Percentiles rank a stretch among this genome's conserved stretches.
Evolutionary conservation across 2,329 filamentous ascomycete genomes (phyloP).

Genomic region (Huntiella bhutanensis): DNA sequence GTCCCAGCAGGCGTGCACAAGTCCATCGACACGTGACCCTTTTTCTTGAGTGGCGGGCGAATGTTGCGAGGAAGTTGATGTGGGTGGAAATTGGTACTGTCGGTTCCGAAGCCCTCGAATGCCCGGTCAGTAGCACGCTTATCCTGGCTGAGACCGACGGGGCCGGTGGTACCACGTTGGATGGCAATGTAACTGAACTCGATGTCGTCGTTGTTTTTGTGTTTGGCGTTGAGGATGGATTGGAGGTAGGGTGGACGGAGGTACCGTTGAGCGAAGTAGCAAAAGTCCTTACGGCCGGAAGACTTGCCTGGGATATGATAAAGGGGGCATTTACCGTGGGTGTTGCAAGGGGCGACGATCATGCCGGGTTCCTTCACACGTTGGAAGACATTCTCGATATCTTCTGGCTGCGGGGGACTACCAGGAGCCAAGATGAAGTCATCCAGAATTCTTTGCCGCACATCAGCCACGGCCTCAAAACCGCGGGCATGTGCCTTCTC

Average conservation of each 20-base stretch:
- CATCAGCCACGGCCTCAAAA: conserved; percentile 79
- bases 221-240: conserved; percentile 45
- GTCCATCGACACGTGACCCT: conserved; percentile 75
- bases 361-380: conserved; percentile 38
- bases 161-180: conserved; percentile 43
- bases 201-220: conserved; percentile 74
- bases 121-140: conserved; percentile 40
- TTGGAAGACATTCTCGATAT: conserved; percentile 13
- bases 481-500: conserved; percentile 85
- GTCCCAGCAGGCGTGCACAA: conserved; percentile 71
- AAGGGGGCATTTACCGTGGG: conserved; percentile 77
- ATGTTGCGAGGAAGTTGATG: conserved; percentile 62
- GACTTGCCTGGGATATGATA: conserved; percentile 53
- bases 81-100: conserved; percentile 32
- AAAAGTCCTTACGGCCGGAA: conserved; percentile 68
- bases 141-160: conserved; percentile 13
- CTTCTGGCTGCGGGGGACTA: conserved; percentile 18
- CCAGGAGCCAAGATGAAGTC: conserved; percentile 42
- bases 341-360: conserved; percentile 66
- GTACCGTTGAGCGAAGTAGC: conserved; percentile 78
- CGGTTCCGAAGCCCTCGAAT: conserved; percentile 46
- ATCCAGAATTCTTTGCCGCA: conserved; percentile 59
- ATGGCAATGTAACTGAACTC: conserved; percentile 80
- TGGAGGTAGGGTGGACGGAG: conserved; percentile 70
- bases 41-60: conserved; percentile 66